Conservation (phyloP, 495 filamentous ascomycete species). For the Niebla homalea region DNA sequence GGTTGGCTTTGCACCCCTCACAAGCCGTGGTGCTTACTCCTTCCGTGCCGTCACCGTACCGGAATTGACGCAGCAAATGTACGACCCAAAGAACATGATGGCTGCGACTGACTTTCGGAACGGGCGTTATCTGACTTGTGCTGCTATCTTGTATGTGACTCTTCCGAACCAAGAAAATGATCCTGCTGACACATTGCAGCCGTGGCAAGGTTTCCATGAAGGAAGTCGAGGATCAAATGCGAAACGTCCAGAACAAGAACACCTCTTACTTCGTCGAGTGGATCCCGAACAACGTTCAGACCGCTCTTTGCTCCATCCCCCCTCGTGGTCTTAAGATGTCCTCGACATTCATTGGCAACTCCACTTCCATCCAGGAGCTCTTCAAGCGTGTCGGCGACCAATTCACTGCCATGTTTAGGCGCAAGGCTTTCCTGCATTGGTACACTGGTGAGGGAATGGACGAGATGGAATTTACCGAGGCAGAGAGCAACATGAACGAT, state of each 20-base stretch:
- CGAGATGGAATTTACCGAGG: conserved; percentile 99
- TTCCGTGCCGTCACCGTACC: conserved; percentile 98
- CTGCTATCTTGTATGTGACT: conserved; percentile 72
- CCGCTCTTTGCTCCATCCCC: conserved; percentile 97
- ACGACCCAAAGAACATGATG: conserved; percentile 99
- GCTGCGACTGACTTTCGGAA: conserved; percentile 99
- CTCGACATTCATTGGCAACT: conserved; percentile 98
- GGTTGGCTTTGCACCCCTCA: conserved; percentile 98
- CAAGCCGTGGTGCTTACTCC: conserved; percentile 81
- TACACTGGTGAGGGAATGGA: conserved; percentile 99
- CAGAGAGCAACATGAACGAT: conserved; percentile 99
- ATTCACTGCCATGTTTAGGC: conserved; percentile 99
- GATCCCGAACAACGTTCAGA: conserved; percentile 99
- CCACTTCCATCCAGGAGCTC: conserved; percentile 98
- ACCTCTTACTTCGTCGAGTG: conserved; percentile 99
- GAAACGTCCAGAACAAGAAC: conserved; percentile 99
- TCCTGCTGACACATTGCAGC: conserved; percentile 37
- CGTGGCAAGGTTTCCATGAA: conserved; percentile 99
- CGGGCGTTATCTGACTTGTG: conserved; percentile 98
- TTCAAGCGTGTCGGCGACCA: conserved; percentile 99
- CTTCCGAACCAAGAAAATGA: not conserved
- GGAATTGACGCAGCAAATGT: conserved; percentile 99
- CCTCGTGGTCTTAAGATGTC: conserved; percentile 99
- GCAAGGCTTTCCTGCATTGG: conserved; percentile 99
- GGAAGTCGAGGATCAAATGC: conserved; percentile 99